Conservation (phyloP, 148 eudicot genomes). For the Silene uniflora region DNA sequence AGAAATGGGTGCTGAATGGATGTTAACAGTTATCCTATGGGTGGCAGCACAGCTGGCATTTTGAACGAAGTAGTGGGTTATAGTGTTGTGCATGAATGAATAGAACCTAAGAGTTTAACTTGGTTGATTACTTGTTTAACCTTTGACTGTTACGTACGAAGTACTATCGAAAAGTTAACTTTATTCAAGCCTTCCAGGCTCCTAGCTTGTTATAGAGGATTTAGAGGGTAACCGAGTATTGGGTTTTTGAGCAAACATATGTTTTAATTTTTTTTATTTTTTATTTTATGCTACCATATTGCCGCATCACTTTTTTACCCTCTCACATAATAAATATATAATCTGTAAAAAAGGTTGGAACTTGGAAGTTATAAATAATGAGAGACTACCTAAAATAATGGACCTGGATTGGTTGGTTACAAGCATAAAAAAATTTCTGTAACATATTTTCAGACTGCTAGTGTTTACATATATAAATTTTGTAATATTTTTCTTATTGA, state of each 20-base stretch:
- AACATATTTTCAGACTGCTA: neutral
- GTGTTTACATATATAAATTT: neutral
- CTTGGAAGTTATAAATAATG: too few species aligned
- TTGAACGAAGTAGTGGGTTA: too few species aligned
- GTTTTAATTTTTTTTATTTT: too few species aligned
- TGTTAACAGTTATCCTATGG: too few species aligned
- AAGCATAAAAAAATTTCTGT: too few species aligned
- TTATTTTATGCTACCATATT: too few species aligned
- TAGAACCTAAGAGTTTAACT: neutral
- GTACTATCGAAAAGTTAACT: neutral
- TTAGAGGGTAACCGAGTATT: neutral
- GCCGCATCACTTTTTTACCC: too few species aligned
- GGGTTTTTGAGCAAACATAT: neutral
- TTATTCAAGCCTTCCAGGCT: neutral
- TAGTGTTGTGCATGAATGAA: neutral
- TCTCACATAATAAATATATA: too few species aligned
- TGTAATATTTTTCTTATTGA: constrained; percentile 1
- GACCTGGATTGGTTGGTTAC: too few species aligned
- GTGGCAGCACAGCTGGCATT: too few species aligned
- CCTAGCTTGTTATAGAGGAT: neutral
- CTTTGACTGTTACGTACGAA: neutral
- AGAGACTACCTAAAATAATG: too few species aligned
- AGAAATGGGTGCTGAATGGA: neutral
- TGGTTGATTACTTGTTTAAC: neutral
- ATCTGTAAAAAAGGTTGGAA: too few species aligned